Base-by-base conservation (phyloP, 306 rosid genomes). In the Coriaria nepalensis region DNA sequence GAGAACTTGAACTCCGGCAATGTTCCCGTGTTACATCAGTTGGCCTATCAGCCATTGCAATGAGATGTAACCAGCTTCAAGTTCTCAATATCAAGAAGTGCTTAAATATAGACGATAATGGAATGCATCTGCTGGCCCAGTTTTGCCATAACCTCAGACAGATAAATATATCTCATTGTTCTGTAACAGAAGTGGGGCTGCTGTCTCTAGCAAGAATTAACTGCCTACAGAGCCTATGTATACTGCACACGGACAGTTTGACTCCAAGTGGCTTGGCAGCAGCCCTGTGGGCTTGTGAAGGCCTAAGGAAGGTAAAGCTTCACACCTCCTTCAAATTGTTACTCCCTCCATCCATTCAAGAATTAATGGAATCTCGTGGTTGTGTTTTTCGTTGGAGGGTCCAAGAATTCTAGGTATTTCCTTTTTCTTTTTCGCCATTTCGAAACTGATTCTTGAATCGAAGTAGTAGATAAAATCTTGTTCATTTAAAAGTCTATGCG, bases 101-200 rank as follows among this genome's bases (percentile, higher is more conserved):
- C 52, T 8, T 33, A 40, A 59, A 60, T 40, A 52, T 83, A 60
- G 49, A 71, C 37, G 85, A 83, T 67, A 44, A 53, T 10, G 82
- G 73, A 46, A 79, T 79, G 77, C 48, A 71, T 68, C 74, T 68
- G 7, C 69, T 83, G 32, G 78, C 80, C 50, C 57, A 64, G 53
- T 49, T 68, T 58, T 76, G 69, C 53, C 80, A 67, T 43, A 73
- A 69, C 55, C 78, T 83, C 50, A 64, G 59, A 59, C 80, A 83
- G 94, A 74, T 83, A 59, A 79, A 74, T 67, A 54, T 83, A 49
- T 83, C 94, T 50, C 54, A 59, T 43, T 69, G 85, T 67, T 74
- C 78, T 3, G 80, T 83, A 29, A 79, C 88, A 5, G 88, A 83
- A 39, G 53, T 46, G 7, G 88, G 88, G 34, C 85, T 83, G 35